These are phyloP conservation scores for Heritiera littoralis DNA, from an alignment of 345 rosid species.

Conservation along the genomic window DNA sequence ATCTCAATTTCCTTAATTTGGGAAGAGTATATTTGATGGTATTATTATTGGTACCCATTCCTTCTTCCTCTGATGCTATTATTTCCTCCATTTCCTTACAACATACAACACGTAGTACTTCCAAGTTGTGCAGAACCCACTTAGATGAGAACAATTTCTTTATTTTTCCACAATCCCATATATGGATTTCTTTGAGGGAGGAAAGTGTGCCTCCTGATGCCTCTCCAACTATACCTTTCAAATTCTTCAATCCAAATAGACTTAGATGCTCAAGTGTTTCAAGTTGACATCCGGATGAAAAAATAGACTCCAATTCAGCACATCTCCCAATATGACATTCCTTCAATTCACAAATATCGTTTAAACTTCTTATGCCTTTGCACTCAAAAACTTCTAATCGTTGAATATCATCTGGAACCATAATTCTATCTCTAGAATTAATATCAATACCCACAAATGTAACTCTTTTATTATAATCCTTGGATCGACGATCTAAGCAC, in stretches of 20 bases:
- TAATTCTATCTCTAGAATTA: not conserved
- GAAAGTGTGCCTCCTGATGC: not conserved
- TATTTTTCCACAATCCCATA: not conserved
- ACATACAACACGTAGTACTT: not conserved
- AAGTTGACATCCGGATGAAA: not conserved
- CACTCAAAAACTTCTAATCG: not conserved
- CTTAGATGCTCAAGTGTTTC: not conserved
- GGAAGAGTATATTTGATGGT: not conserved
- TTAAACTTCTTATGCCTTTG: not conserved
- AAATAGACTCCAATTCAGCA: not conserved
- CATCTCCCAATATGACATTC: not conserved
- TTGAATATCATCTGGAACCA: not conserved
- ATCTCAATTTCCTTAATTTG: not conserved
- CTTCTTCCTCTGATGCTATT: constrained; percentile 7
- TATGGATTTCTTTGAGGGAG: not conserved
- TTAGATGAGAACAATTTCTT: constrained; percentile 17
- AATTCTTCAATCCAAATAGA: rapidly evolving
- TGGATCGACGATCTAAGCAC: no score
- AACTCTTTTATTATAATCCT: no score
- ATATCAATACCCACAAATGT: not conserved
- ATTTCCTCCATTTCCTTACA: constrained; percentile 31
- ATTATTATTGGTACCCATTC: no score
- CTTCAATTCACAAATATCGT: not conserved
- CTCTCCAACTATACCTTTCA: not conserved
- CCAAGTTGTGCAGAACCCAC: constrained; percentile 24